phyloP scores from a whole-genome alignment of 2,329 filamentous ascomycete genomes.

The Phyllosticta citribraziliensis region DNA sequence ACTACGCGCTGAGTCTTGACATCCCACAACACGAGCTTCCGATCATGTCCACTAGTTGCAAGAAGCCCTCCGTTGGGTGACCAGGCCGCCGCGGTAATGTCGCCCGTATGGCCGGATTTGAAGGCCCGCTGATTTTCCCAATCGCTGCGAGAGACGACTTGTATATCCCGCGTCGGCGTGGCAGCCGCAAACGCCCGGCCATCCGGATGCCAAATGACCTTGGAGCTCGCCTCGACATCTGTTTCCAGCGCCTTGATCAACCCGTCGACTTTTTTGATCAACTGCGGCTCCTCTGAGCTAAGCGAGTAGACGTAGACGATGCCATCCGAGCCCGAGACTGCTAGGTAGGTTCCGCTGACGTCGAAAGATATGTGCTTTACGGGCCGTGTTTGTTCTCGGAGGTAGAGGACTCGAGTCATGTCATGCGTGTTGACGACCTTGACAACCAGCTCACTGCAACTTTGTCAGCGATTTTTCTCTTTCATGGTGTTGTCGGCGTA shows the following conservation, averaged over 20 bases:
- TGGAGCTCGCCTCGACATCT: constrained; percentile 65
- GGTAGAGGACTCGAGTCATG: constrained; percentile 62
- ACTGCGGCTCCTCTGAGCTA: constrained; percentile 64
- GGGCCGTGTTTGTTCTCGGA: constrained; percentile 77
- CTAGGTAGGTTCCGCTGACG: constrained; percentile 61
- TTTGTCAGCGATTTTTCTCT: constrained; percentile 10
- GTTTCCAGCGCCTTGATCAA: constrained; percentile 70
- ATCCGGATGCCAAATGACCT: constrained; percentile 85
- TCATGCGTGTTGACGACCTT: constrained; percentile 80
- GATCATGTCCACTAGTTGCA: constrained; percentile 49
- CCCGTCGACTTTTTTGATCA: constrained; percentile 77
- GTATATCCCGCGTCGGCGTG: constrained; percentile 68
- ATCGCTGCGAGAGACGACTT: constrained; percentile 78
- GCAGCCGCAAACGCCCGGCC: constrained; percentile 81
- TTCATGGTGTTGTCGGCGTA: constrained; percentile 28
- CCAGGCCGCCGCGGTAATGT: constrained; percentile 84
- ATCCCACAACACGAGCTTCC: constrained; percentile 75
- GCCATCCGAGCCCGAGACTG: constrained; percentile 82
- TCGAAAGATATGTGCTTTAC: constrained; percentile 90
- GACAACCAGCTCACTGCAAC: constrained; percentile 64
- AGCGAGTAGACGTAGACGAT: constrained; percentile 84
- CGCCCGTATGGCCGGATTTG: constrained; percentile 65
- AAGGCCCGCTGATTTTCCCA: constrained; percentile 83
- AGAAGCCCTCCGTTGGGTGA: constrained; percentile 89
- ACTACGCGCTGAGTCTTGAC: constrained; percentile 76